Evolutionary conservation across 768 basidiomycete species (phyloP).

Genomic region (Clavaria fumosa): DNA sequence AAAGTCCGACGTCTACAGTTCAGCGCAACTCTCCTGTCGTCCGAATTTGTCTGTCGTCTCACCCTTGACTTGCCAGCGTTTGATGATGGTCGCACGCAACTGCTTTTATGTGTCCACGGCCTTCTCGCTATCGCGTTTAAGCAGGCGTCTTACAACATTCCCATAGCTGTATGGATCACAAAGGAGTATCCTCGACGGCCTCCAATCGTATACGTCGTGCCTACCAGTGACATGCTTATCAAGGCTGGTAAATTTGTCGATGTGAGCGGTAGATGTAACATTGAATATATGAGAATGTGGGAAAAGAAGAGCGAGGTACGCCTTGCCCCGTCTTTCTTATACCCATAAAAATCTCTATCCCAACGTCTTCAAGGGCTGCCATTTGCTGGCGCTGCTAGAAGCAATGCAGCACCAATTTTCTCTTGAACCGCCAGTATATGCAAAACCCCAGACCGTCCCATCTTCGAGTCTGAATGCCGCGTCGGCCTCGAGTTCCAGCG

Average conservation of each 20-base stretch:
- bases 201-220: slow-evolving; percentile 84
- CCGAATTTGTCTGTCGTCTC: slow-evolving; percentile 2
- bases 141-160: slow-evolving; percentile 77
- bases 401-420: slow-evolving; percentile 77
- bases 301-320: slow-evolving; percentile 69
- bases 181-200: slow-evolving; percentile 69
- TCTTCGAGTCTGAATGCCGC: too few relatives aligned
- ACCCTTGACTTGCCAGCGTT: slow-evolving; percentile 38
- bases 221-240: slow-evolving; percentile 82
- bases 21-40: slow-evolving; percentile 18
- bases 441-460: slow-evolving; percentile 59
- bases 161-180: slow-evolving; percentile 78
- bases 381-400: slow-evolving; percentile 54
- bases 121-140: slow-evolving; percentile 78
- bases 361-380: slow-evolving; percentile 44
- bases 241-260: slow-evolving; percentile 64
- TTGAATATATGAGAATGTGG: slow-evolving; percentile 69
- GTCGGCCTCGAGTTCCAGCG: too few relatives aligned
- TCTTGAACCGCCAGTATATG: slow-evolving; percentile 74
- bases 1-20: slow-evolving; percentile 71
- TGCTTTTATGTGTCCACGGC: slow-evolving; percentile 84
- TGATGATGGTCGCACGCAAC: slow-evolving; percentile 87
- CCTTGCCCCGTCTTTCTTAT: slow-evolving; percentile 10
- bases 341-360: slow-evolving; percentile 9
- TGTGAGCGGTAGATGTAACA: slow-evolving; percentile 55